These are phyloP conservation scores for Sugiyamaella americana DNA, from an alignment of 805 yeast species.

Conservation along the genomic window DNA sequence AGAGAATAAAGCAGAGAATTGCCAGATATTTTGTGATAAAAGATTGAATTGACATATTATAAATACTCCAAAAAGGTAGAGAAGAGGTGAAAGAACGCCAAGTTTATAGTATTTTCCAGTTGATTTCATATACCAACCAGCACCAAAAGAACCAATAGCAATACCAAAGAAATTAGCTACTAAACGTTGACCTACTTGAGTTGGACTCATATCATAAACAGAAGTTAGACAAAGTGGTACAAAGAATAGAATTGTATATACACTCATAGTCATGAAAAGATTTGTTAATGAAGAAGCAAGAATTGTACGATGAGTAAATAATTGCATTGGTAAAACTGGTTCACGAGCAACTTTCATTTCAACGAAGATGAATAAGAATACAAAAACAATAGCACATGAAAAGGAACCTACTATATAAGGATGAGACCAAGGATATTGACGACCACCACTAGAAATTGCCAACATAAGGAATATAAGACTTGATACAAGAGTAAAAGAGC, in stretches of 20 bases:
- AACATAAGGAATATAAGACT: conserved; percentile 54
- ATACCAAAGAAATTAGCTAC: conserved; percentile 57
- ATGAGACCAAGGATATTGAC: conserved; percentile 44
- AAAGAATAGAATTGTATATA: conserved; percentile 58
- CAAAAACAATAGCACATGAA: conserved; percentile 30
- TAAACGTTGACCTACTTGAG: conserved; percentile 50
- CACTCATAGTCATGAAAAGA: conserved; percentile 66
- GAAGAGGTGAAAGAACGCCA: conserved; percentile 37
- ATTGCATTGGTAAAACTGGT: conserved; percentile 62
- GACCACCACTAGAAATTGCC: conserved; percentile 63
- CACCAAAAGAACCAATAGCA: conserved; percentile 56
- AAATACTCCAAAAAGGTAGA: conserved; percentile 44
- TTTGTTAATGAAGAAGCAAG: conserved; percentile 59
- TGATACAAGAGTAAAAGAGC: conserved; percentile 53
- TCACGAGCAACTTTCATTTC: conserved; percentile 50
- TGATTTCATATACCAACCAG: conserved; percentile 60
- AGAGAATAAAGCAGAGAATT: conserved; percentile 42
- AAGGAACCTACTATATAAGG: conserved; percentile 35
- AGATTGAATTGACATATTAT: conserved; percentile 28
- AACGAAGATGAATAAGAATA: conserved; percentile 42
- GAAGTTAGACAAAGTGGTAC: conserved; percentile 63
- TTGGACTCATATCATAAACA: conserved; percentile 47
- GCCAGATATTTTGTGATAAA: conserved; percentile 24
- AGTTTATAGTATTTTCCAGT: conserved; percentile 60
- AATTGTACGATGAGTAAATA: conserved; percentile 54